These are phyloP conservation scores for Aspergillus costaricaensis DNA, from an alignment of 2,329 filamentous ascomycete genomes.

Conservation along the genomic window DNA sequence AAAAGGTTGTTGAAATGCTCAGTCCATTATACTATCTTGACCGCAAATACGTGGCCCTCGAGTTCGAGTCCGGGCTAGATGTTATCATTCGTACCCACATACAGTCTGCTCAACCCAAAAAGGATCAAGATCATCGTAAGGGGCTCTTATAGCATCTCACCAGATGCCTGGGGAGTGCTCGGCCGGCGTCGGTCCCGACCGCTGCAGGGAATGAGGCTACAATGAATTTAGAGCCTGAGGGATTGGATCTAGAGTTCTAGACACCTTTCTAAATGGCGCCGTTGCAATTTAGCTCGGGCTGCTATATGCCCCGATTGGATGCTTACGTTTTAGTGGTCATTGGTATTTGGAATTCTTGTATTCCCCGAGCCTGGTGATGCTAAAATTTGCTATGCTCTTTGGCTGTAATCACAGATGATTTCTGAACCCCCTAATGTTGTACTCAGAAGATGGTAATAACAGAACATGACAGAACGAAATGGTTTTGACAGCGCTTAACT, in stretches of 20 bases:
- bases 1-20: too few species aligned
- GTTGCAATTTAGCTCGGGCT: neutral
- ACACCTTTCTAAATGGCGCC: neutral
- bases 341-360: neutral
- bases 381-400: neutral
- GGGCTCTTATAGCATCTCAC: too few species aligned
- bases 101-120: neutral
- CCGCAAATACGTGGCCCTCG: too few species aligned
- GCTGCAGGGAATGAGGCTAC: neutral
- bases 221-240: neutral
- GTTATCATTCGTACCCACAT: neutral
- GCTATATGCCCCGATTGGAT: neutral
- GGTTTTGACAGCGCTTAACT: conserved; percentile 9
- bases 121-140: neutral
- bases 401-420: neutral
- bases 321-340: neutral
- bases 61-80: too few species aligned
- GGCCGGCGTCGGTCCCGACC: neutral
- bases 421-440: neutral
- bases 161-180: neutral
- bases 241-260: neutral
- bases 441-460: neutral
- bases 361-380: neutral
- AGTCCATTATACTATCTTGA: too few species aligned
- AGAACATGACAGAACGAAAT: neutral